A percentile compares a stretch with the other conserved stretches of the same genome.
Evolutionary conservation across 345 rosid genomes (phyloP).

Genomic region (Iberis pinnata): DNA sequence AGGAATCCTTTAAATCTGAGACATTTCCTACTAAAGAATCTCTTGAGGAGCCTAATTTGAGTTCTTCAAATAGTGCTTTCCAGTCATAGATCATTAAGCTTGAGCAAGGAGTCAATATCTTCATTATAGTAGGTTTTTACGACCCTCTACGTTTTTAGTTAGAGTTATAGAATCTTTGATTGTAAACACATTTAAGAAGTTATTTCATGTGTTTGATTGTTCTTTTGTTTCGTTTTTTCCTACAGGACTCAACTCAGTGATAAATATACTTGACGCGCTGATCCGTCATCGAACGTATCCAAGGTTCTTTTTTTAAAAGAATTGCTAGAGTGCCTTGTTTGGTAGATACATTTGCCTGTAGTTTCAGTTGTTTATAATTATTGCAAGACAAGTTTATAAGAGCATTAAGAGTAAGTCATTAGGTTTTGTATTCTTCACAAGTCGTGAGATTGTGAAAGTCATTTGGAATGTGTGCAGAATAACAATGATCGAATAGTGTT

Average conservation of each 20-base stretch:
- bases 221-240: conserved; percentile 11
- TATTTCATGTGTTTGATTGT: neutral
- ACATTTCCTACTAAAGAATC: conserved; percentile 29
- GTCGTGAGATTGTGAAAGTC: conserved; percentile 4
- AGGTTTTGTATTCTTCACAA: neutral
- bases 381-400: too few relatives aligned
- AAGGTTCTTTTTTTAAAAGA: conserved; percentile 82
- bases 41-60: conserved; percentile 20
- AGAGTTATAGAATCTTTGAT: neutral
- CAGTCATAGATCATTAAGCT: conserved; percentile 59
- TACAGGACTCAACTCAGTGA: conserved; percentile 89
- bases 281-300: conserved; percentile 75
- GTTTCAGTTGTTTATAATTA: too few relatives aligned
- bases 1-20: conserved; percentile 55
- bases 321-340: conserved; percentile 97
- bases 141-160: too few relatives aligned
- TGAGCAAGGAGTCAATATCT: conserved; percentile 70
- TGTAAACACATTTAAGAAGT: neutral
- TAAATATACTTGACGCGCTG: conserved; percentile 73
- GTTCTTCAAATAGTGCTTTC: conserved; percentile 34
- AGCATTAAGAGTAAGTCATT: neutral
- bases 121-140: conserved; percentile 52
- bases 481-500: neutral
- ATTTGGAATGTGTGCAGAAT: neutral
- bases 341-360: conserved; percentile 45